Conservation (phyloP, 2,329 filamentous ascomycete species). For the Alternaria burnsii region DNA sequence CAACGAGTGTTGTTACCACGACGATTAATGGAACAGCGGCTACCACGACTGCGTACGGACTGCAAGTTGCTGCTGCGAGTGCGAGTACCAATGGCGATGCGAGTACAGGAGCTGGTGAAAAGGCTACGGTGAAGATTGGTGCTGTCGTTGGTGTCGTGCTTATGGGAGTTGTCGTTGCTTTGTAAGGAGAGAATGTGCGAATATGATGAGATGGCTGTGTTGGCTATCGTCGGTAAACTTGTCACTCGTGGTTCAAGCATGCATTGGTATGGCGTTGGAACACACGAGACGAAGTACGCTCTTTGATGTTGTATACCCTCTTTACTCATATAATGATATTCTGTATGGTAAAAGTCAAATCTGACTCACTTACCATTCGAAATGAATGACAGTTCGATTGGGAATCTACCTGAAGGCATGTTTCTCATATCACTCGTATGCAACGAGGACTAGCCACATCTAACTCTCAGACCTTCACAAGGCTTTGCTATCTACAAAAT, state of each 20-base stretch:
- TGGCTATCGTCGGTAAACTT: not conserved
- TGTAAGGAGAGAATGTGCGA: constrained; percentile 16
- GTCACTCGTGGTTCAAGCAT: not conserved
- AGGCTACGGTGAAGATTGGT: constrained; percentile 30
- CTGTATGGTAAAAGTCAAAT: not conserved
- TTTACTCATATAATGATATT: not conserved
- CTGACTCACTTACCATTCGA: not conserved
- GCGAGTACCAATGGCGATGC: constrained; percentile 7
- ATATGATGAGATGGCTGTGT: not conserved
- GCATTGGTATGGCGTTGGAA: not conserved
- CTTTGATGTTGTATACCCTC: not conserved
- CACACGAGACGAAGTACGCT: not conserved
- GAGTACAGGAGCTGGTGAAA: constrained; percentile 15
- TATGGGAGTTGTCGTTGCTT: constrained; percentile 31
- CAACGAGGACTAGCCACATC: not conserved
- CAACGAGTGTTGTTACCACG: constrained; percentile 39
- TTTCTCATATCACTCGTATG: not conserved
- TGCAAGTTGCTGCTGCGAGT: constrained; percentile 44
- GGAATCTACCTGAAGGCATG: not conserved
- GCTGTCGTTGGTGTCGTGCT: constrained; percentile 32
- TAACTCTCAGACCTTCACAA: not conserved
- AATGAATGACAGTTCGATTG: not conserved
- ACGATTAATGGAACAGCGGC: constrained; percentile 35
- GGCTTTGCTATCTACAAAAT: constrained; percentile 35
- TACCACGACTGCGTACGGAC: constrained; percentile 40